Conservation (phyloP, 2,329 filamentous ascomycete genomes). For the Tolypocladium paradoxum region DNA sequence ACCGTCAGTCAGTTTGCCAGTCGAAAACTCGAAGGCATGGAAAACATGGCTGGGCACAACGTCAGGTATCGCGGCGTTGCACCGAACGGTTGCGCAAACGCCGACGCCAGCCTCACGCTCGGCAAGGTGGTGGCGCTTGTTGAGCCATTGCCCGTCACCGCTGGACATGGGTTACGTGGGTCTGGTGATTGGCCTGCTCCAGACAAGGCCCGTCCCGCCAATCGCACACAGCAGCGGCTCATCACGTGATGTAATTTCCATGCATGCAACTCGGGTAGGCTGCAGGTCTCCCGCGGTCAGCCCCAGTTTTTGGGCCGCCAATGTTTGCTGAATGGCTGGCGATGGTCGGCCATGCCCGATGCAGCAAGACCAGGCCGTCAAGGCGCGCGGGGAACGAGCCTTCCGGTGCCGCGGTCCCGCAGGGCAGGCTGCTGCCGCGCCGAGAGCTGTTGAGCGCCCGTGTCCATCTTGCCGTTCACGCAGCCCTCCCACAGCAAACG, state of each 20-base stretch:
- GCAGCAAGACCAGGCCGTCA: neutral
- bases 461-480: neutral
- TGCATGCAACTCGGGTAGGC: constrained; percentile 20
- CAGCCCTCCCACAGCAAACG: neutral
- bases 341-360: neutral
- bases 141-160: neutral
- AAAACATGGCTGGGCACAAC: neutral
- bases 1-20: neutral
- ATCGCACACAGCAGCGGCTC: constrained; percentile 19
- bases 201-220: constrained; percentile 25
- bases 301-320: constrained; percentile 14
- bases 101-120: neutral
- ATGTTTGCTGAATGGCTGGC: neutral
- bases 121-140: neutral
- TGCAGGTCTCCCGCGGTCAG: constrained; percentile 21
- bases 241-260: constrained; percentile 24
- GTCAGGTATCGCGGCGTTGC: neutral
- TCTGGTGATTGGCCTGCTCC: constrained; percentile 11
- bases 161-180: neutral
- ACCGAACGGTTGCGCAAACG: neutral
- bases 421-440: neutral
- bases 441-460: neutral
- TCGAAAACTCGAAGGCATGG: neutral
- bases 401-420: neutral
- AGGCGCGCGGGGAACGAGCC: neutral